Base-by-base conservation (phyloP, 805 yeast genomes). In the Sugiyamaella lignohabitans region DNA sequence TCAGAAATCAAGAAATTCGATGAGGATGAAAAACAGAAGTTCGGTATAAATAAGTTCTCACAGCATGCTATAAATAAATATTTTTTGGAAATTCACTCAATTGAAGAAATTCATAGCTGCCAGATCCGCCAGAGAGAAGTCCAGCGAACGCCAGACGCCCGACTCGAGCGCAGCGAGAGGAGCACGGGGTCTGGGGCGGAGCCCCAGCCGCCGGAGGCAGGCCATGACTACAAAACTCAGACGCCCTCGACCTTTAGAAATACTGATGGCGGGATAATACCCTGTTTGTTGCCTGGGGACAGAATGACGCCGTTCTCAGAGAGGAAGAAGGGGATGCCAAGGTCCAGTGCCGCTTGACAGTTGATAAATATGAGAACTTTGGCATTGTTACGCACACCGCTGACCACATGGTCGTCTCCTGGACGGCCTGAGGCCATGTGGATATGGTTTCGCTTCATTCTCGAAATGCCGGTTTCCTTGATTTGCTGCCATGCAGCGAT, bases 371-470 rank as follows among this genome's bases (percentile, higher is more conserved):
- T 80, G 46, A 79, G 64, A 1, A 84, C 77, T 22, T 69, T 59
- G 46, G 80, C 66, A 36, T 70, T 67, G n/a, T 63, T 55, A 43
- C 97, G 70, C 69, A 87, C 77, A 0, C 98, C 98, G 51, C 89
- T 79, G 11, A 82, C 70, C 11, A 81, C 81, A 14, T 65, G 60
- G 3, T 61, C 60, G 3, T 69, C 68, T 2, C 70, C 66, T 1
- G 78, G 73, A 6, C 76, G 54, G 10, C 81, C 82, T 1, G 77
- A 67, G 0, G 98, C 86, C 60, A 91, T 72, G 65, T 93, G 98
- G 16, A 93, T 78, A 62, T 93, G 98, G 53, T 82, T 82, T 57
- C 98, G 69, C 27, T 63, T 66, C 96, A 88, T 86, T 50, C 65
- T 70, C 14, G 73, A 72, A 20, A 93, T 65, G 0, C 87, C 88